A percentile compares a stretch with the other conserved stretches of the same genome.
These are phyloP conservation scores for Trametes versicolor DNA, from an alignment of 1,284 basidiomycete species.

Conservation along the genomic window DNA sequence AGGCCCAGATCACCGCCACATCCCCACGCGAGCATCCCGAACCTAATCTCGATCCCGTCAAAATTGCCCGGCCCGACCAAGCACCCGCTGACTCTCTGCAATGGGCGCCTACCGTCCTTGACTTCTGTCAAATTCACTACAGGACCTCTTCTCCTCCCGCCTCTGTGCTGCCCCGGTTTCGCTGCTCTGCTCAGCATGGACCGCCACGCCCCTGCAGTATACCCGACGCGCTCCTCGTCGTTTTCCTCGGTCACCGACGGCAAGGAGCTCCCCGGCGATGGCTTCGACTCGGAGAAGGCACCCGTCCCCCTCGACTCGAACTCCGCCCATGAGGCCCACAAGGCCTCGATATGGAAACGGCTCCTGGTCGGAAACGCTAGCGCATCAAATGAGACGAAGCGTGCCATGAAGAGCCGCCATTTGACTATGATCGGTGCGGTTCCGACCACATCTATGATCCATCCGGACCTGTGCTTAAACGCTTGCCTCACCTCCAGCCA, in stretches of 20 bases:
- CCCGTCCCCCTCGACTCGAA: conserved; percentile 9
- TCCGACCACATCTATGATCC: background rate
- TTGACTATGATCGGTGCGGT: conserved; percentile 54
- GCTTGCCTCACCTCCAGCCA: conserved; percentile 38
- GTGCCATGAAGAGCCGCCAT: conserved; percentile 52
- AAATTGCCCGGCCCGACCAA: conserved; percentile 1
- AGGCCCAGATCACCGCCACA: conserved; percentile 13
- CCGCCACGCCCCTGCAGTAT: conserved; percentile 17
- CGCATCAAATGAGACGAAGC: conserved; percentile 45
- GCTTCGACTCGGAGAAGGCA: conserved; percentile 23
- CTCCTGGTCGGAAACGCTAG: conserved; percentile 36
- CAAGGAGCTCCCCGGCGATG: conserved; percentile 21
- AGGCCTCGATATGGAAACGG: conserved; percentile 37
- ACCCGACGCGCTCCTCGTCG: conserved; percentile 25
- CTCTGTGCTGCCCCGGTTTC: background rate
- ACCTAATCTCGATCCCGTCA: background rate
- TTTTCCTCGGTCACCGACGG: conserved; percentile 24
- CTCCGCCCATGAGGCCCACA: conserved; percentile 7
- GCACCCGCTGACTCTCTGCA: background rate
- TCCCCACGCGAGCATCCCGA: conserved; percentile 4
- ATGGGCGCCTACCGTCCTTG: background rate
- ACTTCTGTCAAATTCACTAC: background rate
- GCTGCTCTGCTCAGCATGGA: conserved; percentile 2
- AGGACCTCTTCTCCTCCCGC: background rate
- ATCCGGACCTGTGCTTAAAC: conserved; percentile 2